Base-by-base conservation (phyloP, 345 rosid species). In the Arabidopsis arenosa region DNA sequence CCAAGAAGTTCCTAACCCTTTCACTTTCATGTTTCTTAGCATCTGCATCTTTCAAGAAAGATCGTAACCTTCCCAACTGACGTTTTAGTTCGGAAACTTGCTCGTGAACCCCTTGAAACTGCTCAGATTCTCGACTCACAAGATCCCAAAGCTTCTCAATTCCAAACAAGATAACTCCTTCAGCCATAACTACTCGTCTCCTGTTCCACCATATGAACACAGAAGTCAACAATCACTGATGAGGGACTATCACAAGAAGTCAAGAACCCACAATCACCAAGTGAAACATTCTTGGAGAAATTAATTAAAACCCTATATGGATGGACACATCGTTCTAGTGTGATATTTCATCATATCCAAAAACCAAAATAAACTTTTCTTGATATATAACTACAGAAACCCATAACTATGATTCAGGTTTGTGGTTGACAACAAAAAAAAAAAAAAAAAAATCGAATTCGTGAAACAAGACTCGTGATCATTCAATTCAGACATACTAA, bases 41-140 rank as follows among this genome's bases (percentile, higher is more conserved):
- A 44, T 71, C 70, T 4, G 72, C 77, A 54, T 81, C 84, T 70
- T 54, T 70, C 60, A 74, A 49, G 54, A 78, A 78, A 12, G 77
- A 60, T 2, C 55, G 74, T 79, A 81, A 53, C 60, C 65, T 52
- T 51, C 41, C 32, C 8, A 82, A 49, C 18, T 81, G 79, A n/a
- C 60, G 64, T 35, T 60, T 71, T 9, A 80, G 30, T 64, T 37
- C 62, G 9, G n/a, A 2, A 41, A 74, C 43, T 48, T 74, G 52
- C n/a, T 66, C 55, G 21, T 63, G 9, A 6, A 80, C 51, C 35
- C 66, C 82, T 1, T 37, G 28, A 12, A 70, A 44, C 4, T 17
- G 40, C 28, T 9, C 49, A 10, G 75, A 48, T 47, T 71, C 75
- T 37, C 40, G 76, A 49, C 28, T 61, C 5, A 78, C 18, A 26